Base-by-base conservation (phyloP, 2,329 filamentous ascomycete genomes). In the Xylaria arbuscula region DNA sequence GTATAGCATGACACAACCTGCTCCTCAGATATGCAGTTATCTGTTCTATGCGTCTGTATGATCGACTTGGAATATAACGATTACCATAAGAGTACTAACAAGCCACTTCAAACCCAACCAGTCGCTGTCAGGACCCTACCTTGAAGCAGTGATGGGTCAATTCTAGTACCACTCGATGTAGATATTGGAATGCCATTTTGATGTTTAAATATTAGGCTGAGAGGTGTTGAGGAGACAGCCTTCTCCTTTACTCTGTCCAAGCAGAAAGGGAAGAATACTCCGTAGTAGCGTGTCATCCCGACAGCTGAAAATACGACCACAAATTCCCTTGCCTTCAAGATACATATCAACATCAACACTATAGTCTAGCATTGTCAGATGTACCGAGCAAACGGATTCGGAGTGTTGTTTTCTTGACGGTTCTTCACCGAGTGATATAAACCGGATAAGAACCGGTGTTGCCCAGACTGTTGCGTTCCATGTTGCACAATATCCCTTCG, bases 401-500 rank as follows among this genome's bases (percentile, higher is more conserved):
- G 28, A 22, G n/a, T 22, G 4, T 10, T 13, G 10, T 38, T 22
- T 15, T 13, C 3, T 22, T 19, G 17, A 38, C 13, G 9, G 32
- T 34, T 34, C 2, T n/a, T 11, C 51, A 38, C 28, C 10, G 6
- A 28, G 28, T 28, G 28, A 28, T 28, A 28, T 3, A 13, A 11
- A 4, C 47, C 3, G n/a, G 10, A 11, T 34, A 17, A 3, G 13
- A 34, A 32, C 2, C 19, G 22, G 22, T 32, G 8, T 19, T 13
- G 24, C 6, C 7, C 1, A 22, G n/a, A 13, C 36, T 55, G 2
- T 36, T 51, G 15, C 15, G 9, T n/a, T n/a, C 28, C 38, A 42
- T 42, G n/a, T 63, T 10, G n/a, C 38, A 45, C 22, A 28, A 32
- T 57, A 28, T 32, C 22, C 22, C 55, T 34, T 57, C 24, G 36